Base-by-base conservation (phyloP, 495 filamentous ascomycete species). In the Podospora tetraspora region DNA sequence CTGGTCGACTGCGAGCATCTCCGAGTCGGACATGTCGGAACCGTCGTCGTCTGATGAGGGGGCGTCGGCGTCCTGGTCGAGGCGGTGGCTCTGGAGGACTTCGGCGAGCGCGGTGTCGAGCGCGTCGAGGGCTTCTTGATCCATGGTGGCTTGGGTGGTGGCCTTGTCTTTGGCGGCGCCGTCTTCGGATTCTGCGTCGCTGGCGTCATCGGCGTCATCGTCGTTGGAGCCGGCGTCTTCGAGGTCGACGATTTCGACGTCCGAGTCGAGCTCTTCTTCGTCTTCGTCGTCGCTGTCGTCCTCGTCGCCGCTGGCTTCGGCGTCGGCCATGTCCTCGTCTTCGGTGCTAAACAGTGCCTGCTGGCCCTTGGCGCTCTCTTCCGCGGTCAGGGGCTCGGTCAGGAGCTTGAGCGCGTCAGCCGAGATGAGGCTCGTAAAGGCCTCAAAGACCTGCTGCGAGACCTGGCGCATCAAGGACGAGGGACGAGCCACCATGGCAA, bases 1-100 rank as follows among this genome's bases (percentile, higher is more conserved):
- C 21, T 84, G 84, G 76, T 99, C 95, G 32, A 98, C 80, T 13
- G 88, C 88, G 79, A 97, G 89, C 95, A 99, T 99, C 73, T 97
- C 91, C 57, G 93, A 92, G 79, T 98, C 95, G 65, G 92, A 88
- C 91, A 97, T 95, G 76, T 95, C 92, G 0, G 86, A 87, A 70
- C 86, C 87, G 34, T 82, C 81, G 63, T 90, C 89, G 62, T 90
- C 88, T 0, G 86, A 87, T 0, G 86, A 87, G 19, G 66, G 67
- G 8, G 76, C 77, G 4, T 83, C 82, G 3, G 78, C 83, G 60
- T 86, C 78, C 34, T 82, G 71, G 70, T 88, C 83, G 21, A 86
- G 81, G 22, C 82, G 82, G 71, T 87, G 86, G 57, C 87, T 89
- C 22, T 86, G 85, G 12, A 97, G 87, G 4, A 90, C 90, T 64